Evolutionary conservation across 148 eudicot species (phyloP).

Genomic region (Diospyros kaki): DNA sequence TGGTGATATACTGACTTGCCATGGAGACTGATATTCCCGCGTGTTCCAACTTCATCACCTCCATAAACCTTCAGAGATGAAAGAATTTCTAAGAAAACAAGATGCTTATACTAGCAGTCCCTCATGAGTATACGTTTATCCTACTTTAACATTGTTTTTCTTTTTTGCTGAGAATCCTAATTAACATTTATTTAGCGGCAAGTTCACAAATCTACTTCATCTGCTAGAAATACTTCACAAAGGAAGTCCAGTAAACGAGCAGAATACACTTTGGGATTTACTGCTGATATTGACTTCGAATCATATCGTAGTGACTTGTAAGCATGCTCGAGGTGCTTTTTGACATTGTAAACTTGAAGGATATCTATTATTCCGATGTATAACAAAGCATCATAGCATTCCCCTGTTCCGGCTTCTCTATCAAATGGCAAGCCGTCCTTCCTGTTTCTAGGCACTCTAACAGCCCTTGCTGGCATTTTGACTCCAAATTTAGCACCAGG

Average conservation of each 20-base stretch:
- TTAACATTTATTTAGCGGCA: not conserved
- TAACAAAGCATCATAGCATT: slow-evolving; percentile 11
- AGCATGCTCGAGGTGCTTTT: slow-evolving; percentile 15
- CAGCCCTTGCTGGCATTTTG: slow-evolving; percentile 16
- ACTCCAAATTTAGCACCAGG: slow-evolving; percentile 7
- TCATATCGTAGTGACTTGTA: slow-evolving; percentile 16
- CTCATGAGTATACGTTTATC: no score
- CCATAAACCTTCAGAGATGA: not conserved
- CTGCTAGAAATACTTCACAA: slow-evolving; percentile 11
- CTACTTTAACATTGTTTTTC: not conserved
- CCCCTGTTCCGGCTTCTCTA: not conserved
- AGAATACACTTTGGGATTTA: slow-evolving; percentile 17
- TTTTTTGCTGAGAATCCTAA: not conserved
- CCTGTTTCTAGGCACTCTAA: slow-evolving; percentile 4
- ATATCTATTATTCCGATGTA: slow-evolving; percentile 17
- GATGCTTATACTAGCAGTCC: not conserved
- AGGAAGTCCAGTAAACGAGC: slow-evolving; percentile 13
- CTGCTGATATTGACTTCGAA: slow-evolving; percentile 15
- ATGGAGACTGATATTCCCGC: not conserved
- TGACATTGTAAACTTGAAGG: slow-evolving; percentile 16
- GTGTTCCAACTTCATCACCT: not conserved
- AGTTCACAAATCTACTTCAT: slow-evolving; percentile 11
- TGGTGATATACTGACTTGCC: not conserved
- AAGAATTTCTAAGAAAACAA: no score
- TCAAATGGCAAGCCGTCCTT: slow-evolving; percentile 2